A percentile compares a stretch with the other conserved stretches of the same genome.
These are phyloP conservation scores for Sporothrix mexicana DNA, from an alignment of 2,329 filamentous ascomycete species.

Conservation along the genomic window DNA sequence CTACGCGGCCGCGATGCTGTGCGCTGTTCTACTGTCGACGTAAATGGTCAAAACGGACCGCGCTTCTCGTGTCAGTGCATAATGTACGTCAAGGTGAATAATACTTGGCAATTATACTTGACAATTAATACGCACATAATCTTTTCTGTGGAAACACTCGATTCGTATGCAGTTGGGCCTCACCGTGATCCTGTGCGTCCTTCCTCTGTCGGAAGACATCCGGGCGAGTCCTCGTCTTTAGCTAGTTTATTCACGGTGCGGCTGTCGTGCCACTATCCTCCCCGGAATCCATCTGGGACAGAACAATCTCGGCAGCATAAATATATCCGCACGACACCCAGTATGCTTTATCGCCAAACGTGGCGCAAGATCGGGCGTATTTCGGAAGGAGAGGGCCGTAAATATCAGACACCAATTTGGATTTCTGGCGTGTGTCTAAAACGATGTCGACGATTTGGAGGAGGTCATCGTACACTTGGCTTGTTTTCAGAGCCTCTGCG, in stretches of 20 bases:
- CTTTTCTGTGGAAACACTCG: no score
- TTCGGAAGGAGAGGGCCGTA: neutral
- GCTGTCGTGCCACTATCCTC: neutral
- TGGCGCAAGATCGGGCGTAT: neutral
- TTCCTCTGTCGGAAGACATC: no score
- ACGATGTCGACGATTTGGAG: neutral
- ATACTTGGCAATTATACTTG: no score
- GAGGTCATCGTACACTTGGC: neutral
- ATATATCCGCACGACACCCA: neutral
- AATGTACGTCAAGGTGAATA: no score
- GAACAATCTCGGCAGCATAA: neutral
- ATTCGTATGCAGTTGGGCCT: no score
- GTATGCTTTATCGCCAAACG: neutral
- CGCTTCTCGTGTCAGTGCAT: no score
- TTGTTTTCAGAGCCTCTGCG: neutral
- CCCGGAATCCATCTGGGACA: neutral
- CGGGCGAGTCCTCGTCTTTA: no score
- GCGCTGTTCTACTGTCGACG: no score
- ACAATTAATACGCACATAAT: no score
- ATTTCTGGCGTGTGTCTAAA: neutral
- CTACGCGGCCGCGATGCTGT: no score
- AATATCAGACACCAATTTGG: neutral
- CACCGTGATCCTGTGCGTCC: no score
- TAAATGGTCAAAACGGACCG: no score
- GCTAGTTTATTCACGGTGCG: neutral